phyloP scores from a whole-genome alignment of 352 stramenopile species.

The Globisporangium heterothallicum region DNA sequence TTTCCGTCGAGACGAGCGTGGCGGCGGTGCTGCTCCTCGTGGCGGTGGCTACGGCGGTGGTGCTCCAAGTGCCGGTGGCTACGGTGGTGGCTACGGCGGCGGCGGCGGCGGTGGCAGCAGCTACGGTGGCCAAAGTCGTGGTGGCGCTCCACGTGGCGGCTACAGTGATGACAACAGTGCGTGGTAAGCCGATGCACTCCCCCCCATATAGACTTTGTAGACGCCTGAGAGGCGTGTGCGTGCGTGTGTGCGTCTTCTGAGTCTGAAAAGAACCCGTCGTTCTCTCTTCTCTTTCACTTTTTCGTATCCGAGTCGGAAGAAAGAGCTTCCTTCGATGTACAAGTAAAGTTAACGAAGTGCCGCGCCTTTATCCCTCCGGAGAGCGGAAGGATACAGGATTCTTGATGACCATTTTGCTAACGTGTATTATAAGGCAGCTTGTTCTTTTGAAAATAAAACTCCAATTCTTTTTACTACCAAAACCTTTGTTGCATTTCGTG shows the following conservation, averaged over 20 bases:
- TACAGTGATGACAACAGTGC: constrained; percentile 83
- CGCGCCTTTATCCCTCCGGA: constrained; percentile 37
- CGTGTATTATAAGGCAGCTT: constrained; percentile 69
- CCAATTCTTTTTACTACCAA: constrained; percentile 3
- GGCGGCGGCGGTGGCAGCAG: constrained; percentile 22
- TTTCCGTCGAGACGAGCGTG: constrained; percentile 76
- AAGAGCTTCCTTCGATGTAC: constrained; percentile 73
- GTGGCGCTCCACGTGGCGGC: constrained; percentile 33
- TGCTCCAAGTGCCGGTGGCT: constrained; percentile 25
- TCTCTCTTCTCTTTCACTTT: constrained; percentile 20
- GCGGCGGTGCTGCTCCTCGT: constrained; percentile 18
- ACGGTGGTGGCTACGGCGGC: constrained; percentile 17
- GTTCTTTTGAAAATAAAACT: constrained; percentile 67
- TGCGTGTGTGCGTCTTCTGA: constrained; percentile 19
- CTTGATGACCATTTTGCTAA: constrained; percentile 65
- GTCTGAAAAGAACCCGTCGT: constrained; percentile 20
- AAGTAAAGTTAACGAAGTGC: constrained; percentile 57
- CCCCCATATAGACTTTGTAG: constrained; percentile 27
- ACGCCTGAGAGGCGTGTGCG: constrained; percentile 12
- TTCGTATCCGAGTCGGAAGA: constrained; percentile 61
- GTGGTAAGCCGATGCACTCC: constrained; percentile 54
- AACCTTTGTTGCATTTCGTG: too few relatives aligned
- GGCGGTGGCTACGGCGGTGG: constrained; percentile 19
- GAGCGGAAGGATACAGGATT: constrained; percentile 29
- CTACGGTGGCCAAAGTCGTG: constrained; percentile 26